Conservation (phyloP, 768 basidiomycete species). For the Tulasnella calospora region DNA sequence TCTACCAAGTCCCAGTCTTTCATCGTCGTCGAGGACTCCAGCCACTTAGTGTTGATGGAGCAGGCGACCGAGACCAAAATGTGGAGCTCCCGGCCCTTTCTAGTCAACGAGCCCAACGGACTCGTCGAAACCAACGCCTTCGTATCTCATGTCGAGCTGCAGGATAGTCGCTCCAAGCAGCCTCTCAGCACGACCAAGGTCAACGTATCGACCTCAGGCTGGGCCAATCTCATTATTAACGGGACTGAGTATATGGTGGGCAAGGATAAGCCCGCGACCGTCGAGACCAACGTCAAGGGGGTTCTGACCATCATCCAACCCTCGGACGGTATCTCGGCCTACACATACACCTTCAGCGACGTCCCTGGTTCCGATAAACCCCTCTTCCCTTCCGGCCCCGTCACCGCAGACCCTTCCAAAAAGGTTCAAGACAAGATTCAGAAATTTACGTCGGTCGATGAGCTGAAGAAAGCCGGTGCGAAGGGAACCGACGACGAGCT, state of each 20-base stretch:
- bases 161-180: background rate
- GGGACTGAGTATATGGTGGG: background rate
- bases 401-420: slow-evolving; percentile 5
- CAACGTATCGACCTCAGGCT: background rate
- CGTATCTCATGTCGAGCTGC: background rate
- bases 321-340: slow-evolving; percentile 9
- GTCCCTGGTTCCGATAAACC: background rate
- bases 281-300: slow-evolving; percentile 12
- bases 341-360: slow-evolving; percentile 8
- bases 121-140: slow-evolving; percentile 7
- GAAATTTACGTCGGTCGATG: background rate
- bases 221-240: slow-evolving; percentile 15
- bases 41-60: slow-evolving; percentile 5
- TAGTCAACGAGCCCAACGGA: slow-evolving; percentile 13
- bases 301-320: slow-evolving; percentile 19
- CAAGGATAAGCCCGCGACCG: background rate
- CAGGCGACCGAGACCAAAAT: slow-evolving; percentile 12
- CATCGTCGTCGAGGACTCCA: background rate
- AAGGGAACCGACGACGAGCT: background rate
- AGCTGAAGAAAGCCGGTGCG: slow-evolving; percentile 11
- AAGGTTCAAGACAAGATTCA: slow-evolving; percentile 18
- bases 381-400: background rate
- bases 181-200: background rate
- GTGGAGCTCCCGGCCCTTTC: slow-evolving; percentile 15
- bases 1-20: slow-evolving; percentile 1